Evolutionary conservation across 441 rosid species (phyloP), one percentile per base, ranked within the genome.

Genomic region (Rhodomyrtus psidioides): DNA sequence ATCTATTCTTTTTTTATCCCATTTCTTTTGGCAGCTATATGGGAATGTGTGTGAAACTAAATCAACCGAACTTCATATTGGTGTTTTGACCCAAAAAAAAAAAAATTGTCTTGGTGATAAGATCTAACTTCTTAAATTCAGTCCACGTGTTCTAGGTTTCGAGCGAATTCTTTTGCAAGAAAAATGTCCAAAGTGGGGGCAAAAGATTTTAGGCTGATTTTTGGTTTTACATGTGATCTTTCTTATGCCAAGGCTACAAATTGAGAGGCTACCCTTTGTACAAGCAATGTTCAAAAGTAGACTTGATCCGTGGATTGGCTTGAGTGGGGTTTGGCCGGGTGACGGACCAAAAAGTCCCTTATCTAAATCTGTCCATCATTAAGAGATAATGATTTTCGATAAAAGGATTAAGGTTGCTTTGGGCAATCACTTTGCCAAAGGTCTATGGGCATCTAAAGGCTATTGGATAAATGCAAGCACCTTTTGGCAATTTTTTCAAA

Each of bases 331-430:
- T 62, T 8, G 46, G 76, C 12, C 42, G 14, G 46, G 44, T 19
- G 76, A 17, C 3, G 4, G 13, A 17, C 15, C 1, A 6, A 19
- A 4, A 65, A 65, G 26, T 65, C 26, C 76, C 42, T 65, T 8
- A 39, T 65, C 46, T 23, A 34, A 65, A 19, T 34, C 26, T 26
- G 2, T 17, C 26, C 46, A 34, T 9, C 26, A 34, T 65, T 9
- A 19, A 19, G 34, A 65, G 7, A 65, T 56, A 9, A 17, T 19
- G 4, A 0, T 62, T 28, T 62, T 16, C 12, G 2, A 8, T 2
- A 0, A 1, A 62, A 62, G 28, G 3, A 62, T 10, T 21, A 62
- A 62, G 34, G 2, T 0, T 9, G 3, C 0, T 2, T 30, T 30
- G 30, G 4, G 19, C 75, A 30, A 30, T 17, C 44, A 62, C 23